Evolutionary conservation across 192 early-diverging fungal species (phyloP).

Genomic region (Rhizophagus clarus): DNA sequence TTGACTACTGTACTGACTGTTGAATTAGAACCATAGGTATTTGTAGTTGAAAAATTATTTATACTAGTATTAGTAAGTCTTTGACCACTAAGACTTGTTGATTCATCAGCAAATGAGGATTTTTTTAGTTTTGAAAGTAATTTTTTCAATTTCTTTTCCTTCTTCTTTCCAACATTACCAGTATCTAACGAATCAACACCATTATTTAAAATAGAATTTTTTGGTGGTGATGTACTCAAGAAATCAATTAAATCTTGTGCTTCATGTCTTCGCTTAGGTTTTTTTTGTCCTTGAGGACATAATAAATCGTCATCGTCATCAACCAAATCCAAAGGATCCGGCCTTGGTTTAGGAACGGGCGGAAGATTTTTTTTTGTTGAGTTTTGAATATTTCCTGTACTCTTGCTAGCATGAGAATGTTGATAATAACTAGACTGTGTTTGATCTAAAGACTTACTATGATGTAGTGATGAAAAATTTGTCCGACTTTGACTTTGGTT

Average conservation of each 20-base stretch:
- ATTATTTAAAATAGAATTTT: not conserved
- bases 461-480: not conserved
- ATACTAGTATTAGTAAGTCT: not conserved
- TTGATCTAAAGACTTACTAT: conserved; percentile 17
- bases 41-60: not conserved
- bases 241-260: conserved; percentile 32
- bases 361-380: not conserved
- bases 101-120: conserved; percentile 3
- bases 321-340: conserved; percentile 2
- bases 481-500: not conserved
- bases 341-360: not conserved
- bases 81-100: not conserved
- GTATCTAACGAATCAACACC: not conserved
- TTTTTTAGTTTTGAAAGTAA: conserved; percentile 12
- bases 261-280: not conserved
- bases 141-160: conserved; percentile 24
- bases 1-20: not conserved
- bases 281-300: not conserved
- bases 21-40: not conserved
- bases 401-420: not conserved
- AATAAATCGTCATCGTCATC: conserved; percentile 30
- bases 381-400: not conserved
- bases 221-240: conserved; percentile 18
- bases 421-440: not conserved
- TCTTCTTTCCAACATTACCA: not conserved